Evolutionary conservation across 2,329 filamentous ascomycete genomes (phyloP).

Genomic region (Tetracladium maxilliforme): DNA sequence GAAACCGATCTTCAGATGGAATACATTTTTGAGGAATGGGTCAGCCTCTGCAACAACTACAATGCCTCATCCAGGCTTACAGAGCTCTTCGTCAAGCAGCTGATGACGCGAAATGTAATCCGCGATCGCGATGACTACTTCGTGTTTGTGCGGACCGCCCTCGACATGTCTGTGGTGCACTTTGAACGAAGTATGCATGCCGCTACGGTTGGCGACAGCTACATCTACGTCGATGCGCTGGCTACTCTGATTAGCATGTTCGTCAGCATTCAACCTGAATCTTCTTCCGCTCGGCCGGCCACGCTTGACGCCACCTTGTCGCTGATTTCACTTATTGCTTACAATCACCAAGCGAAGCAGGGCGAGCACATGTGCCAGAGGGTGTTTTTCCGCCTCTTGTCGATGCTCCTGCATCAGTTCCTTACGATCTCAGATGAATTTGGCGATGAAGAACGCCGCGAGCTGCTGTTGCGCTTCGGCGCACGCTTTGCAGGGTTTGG

Average conservation of each 20-base stretch:
- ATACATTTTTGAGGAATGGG: constrained; percentile 94
- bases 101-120: constrained; percentile 62
- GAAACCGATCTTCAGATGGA: constrained; percentile 68
- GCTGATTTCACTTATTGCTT: constrained; percentile 67
- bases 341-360: constrained; percentile 69
- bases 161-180: constrained; percentile 64
- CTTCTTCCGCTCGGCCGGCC: constrained; percentile 44
- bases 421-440: constrained; percentile 41
- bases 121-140: constrained; percentile 62
- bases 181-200: constrained; percentile 55
- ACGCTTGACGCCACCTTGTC: constrained; percentile 69
- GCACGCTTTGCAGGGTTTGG: constrained; percentile 54
- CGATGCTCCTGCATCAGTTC: constrained; percentile 67
- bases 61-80: constrained; percentile 59
- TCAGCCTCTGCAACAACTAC: constrained; percentile 65
- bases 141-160: constrained; percentile 63
- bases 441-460: constrained; percentile 44
- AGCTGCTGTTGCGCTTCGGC: constrained; percentile 60
- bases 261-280: constrained; percentile 55
- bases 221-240: constrained; percentile 59
- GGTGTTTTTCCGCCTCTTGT: constrained; percentile 84
- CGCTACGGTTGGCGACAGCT: constrained; percentile 43
- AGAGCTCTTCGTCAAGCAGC: constrained; percentile 67
- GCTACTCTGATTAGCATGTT: constrained; percentile 67
- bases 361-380: constrained; percentile 75